Base-by-base conservation (phyloP, 2,329 filamentous ascomycete genomes). In the Meredithiella fracta region DNA sequence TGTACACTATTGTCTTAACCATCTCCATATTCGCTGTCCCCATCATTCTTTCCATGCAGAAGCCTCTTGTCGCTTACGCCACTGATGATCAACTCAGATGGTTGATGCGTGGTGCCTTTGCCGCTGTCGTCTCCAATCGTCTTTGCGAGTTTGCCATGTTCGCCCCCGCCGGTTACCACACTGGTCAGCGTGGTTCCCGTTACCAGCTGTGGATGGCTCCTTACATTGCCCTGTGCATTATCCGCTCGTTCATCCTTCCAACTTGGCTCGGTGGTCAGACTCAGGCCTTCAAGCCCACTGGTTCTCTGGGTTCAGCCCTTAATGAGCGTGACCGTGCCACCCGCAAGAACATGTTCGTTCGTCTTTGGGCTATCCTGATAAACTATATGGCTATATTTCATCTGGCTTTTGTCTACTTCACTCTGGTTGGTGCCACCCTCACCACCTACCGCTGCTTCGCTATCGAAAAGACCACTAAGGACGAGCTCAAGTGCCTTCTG, bases 131-230 rank as follows among this genome's bases (percentile, higher is more conserved):
- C 1, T 64, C 67, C 54, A 78, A 75, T 63, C 73, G 77, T n/a
- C 54, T 80, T 1, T 76, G 72, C 64, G 77, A 80, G 62, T 72
- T 76, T 58, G 68, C 73, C n/a, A 70, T 78, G n/a, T 80, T 73
- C 63, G 70, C 79, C 11, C 77, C 78, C 0, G 72, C 76, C 1
- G 77, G 78, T 20, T 80, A 80, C 62, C 73, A 78, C 63, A 76
- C 75, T 9, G 77, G 76, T 3, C 76, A 79, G 64, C 71, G 77
- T 55, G 76, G 76, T 40, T 71, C 72, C 1, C 70, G 76, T 3
- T 75, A 75, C 60, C 74, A 79, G 64, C 68, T 81, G 26, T 82
- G 78, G 77, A 81, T 81, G 77, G 72, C 77, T 5, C 77, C 78
- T 0, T 82, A 79, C 65, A 76, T 79, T 59, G 75, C 76, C 0